Percentiles rank a stretch among this genome's conserved stretches.
These are phyloP conservation scores for Xylaria sp. DNA, from an alignment of 2,329 filamentous ascomycete genomes.

Conservation along the genomic window DNA sequence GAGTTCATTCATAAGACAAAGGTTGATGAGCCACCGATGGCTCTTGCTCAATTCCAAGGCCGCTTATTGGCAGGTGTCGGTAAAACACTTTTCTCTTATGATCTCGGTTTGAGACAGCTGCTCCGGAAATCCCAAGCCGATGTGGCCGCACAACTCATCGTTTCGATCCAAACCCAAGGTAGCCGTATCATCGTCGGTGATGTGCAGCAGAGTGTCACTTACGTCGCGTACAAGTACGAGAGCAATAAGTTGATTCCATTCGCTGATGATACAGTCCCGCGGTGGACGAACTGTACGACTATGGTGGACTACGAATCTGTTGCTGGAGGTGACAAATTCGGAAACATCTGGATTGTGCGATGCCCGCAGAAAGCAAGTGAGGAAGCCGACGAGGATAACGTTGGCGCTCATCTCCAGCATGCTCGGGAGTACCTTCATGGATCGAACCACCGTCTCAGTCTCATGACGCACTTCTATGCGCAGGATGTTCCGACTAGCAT, in stretches of 20 bases:
- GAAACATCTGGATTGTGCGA: slow-evolving; percentile 88
- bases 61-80: slow-evolving; percentile 82
- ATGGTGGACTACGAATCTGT: slow-evolving; percentile 98
- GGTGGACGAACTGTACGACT: slow-evolving; percentile 84
- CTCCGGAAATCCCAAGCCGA: slow-evolving; percentile 85
- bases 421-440: slow-evolving; percentile 87
- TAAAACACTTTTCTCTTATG: slow-evolving; percentile 77
- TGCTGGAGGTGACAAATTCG: slow-evolving; percentile 94
- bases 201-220: slow-evolving; percentile 85
- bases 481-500: slow-evolving; percentile 91
- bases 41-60: slow-evolving; percentile 90
- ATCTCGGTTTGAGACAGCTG: slow-evolving; percentile 87
- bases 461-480: slow-evolving; percentile 83
- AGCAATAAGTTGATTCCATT: slow-evolving; percentile 92
- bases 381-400: slow-evolving; percentile 86
- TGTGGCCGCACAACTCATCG: slow-evolving; percentile 75
- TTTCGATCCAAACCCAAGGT: slow-evolving; percentile 82
- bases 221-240: slow-evolving; percentile 86
- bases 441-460: slow-evolving; percentile 73
- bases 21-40: slow-evolving; percentile 80
- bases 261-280: slow-evolving; percentile 78
- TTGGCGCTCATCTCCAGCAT: slow-evolving; percentile 84
- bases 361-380: slow-evolving; percentile 81
- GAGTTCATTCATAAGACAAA: slow-evolving; percentile 97
- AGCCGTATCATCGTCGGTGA: slow-evolving; percentile 89